Evolutionary conservation across 2,329 filamentous ascomycete genomes (phyloP), one percentile per base, ranked within the genome.

Genomic region (Ilyonectria mors-panacis): DNA sequence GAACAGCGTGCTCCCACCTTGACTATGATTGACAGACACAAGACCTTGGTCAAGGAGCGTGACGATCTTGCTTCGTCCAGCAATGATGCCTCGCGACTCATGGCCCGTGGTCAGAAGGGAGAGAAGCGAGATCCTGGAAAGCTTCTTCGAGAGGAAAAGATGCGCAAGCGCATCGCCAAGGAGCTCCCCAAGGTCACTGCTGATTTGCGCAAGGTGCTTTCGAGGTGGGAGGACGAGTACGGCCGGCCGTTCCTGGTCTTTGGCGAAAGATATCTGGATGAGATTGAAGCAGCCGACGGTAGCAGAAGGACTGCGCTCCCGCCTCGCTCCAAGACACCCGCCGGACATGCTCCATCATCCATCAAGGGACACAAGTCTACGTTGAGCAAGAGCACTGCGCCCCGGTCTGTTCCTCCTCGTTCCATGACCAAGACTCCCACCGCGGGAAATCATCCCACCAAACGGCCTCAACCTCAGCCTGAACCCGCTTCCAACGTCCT

Each of bases 101-200:
- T 98, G 92, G 89, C 91, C 75, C 94, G 95, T 67, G 95, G 95
- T 2, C 92, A 94, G 73, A 97, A 97, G 83, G 95, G 95, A 61
- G 95, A 98, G 83, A 94, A 92, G 81, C 93, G 97, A 70, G 96
- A 99, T 78, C 96, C 96, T 3, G 95, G 94, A 57, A 96, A 97
- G 82, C 87, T 99, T 17, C 86, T 99, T 59, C 89, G 96, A 33
- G 96, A 99, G 78, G 96, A 99, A 83, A 99, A 98, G 87, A 97
- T 97, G 94, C 91, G 96, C 67, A 99, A 99, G 88, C 89, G 95
- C 65, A 98, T 99, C 69, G 89, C 95, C 28, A 99, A 98, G 81
- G 96, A 99, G 78, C 85, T 99, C 33, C 96, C 96, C 63, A 98
- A 97, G 84, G 87, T 99, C 48, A 91, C 95, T 65, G 88, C 87